phyloP scores from a whole-genome alignment of 169 alveolate genomes.

The Plasmodium relictum region DNA sequence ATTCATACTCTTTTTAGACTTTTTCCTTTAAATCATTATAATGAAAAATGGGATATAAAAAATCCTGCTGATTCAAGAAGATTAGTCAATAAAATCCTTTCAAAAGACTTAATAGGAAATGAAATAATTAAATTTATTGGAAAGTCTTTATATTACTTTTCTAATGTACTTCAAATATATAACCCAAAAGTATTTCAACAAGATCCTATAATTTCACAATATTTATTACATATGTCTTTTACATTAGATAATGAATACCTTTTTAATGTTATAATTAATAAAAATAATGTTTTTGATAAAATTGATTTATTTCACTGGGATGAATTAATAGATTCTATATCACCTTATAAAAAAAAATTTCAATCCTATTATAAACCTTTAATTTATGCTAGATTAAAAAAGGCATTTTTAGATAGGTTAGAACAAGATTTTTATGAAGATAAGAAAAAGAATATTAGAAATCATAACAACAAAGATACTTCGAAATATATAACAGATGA shows the following conservation, averaged over 20 bases:
- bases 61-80: constrained; percentile 74
- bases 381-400: constrained; percentile 41
- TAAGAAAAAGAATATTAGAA: not conserved
- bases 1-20: constrained; percentile 55
- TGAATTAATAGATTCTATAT: constrained; percentile 27
- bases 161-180: constrained; percentile 26
- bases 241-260: constrained; percentile 55
- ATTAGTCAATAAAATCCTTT: constrained; percentile 56
- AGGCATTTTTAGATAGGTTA: constrained; percentile 13
- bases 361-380: constrained; percentile 32
- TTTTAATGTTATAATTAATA: constrained; percentile 58
- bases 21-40: constrained; percentile 30
- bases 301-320: constrained; percentile 58
- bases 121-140: constrained; percentile 70
- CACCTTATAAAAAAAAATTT: constrained; percentile 5
- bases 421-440: not conserved
- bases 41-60: constrained; percentile 65
- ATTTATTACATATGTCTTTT: constrained; percentile 61
- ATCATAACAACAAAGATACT: not conserved
- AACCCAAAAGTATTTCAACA: constrained; percentile 20
- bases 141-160: constrained; percentile 39
- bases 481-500: not conserved
- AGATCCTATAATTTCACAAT: constrained; percentile 28
- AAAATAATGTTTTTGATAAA: constrained; percentile 15
- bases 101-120: constrained; percentile 33